phyloP scores from a whole-genome alignment of 1,284 basidiomycete species.

The Meripilus lineatus region DNA sequence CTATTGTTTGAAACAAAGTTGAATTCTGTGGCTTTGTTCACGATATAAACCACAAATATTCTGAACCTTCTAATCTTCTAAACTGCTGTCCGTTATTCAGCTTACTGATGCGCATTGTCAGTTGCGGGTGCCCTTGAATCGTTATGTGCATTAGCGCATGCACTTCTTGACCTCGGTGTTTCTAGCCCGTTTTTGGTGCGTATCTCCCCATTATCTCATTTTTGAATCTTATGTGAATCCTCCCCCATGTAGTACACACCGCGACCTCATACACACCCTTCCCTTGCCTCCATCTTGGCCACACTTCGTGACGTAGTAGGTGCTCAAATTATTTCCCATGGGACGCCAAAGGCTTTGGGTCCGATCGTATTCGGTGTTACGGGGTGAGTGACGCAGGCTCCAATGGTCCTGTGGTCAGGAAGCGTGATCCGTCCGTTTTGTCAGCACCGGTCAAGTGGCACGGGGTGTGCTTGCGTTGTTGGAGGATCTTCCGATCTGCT shows the following conservation, averaged over 20 bases:
- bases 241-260: slow-evolving; percentile 57
- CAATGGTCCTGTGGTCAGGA: background rate
- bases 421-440: background rate
- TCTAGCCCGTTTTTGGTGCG: slow-evolving; percentile 77
- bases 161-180: slow-evolving; percentile 72
- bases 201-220: background rate
- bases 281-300: slow-evolving; percentile 52
- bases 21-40: too few relatives aligned
- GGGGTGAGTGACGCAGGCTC: slow-evolving; percentile 46
- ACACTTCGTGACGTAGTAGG: slow-evolving; percentile 58
- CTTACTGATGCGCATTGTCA: too few relatives aligned
- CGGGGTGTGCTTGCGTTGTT: slow-evolving; percentile 72
- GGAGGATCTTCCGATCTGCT: slow-evolving; percentile 61
- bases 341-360: slow-evolving; percentile 60
- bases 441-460: slow-evolving; percentile 75
- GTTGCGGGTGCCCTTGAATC: slow-evolving; percentile 84
- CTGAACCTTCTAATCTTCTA: too few relatives aligned
- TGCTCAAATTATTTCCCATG: slow-evolving; percentile 45
- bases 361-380: slow-evolving; percentile 82
- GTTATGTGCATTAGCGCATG: slow-evolving; percentile 72
- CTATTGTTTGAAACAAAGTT: too few relatives aligned
- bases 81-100: background rate
- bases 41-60: too few relatives aligned
- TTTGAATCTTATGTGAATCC: background rate
- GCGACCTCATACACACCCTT: slow-evolving; percentile 70